Percentiles rank a stretch among this genome's conserved stretches.
phyloP scores from a whole-genome alignment of 2,329 filamentous ascomycete species.

The Fusarium denticulatum region DNA sequence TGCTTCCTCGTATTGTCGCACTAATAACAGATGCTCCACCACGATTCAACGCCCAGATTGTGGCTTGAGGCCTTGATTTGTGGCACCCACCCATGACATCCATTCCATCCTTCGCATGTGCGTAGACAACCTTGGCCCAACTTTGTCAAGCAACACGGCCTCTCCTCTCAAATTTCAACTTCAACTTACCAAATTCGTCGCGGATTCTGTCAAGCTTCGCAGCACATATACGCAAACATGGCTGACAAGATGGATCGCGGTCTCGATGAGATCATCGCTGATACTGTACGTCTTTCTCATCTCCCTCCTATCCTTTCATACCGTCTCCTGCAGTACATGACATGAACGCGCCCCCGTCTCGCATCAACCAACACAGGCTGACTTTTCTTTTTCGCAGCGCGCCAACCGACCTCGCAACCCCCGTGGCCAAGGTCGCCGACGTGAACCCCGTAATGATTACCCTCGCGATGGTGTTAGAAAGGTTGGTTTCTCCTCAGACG shows the following conservation, averaged over 20 bases:
- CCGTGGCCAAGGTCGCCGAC: slow-evolving; percentile 49
- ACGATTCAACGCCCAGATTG: slow-evolving; percentile 20
- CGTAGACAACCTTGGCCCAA: neutral
- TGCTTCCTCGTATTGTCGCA: slow-evolving; percentile 1
- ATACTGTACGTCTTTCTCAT: slow-evolving; percentile 51
- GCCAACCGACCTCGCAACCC: slow-evolving; percentile 50
- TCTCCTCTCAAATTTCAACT: neutral
- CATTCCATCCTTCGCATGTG: neutral
- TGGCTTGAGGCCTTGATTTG: slow-evolving; percentile 19
- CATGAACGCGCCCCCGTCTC: slow-evolving; percentile 21
- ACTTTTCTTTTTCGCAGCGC: slow-evolving; percentile 36
- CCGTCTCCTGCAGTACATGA: slow-evolving; percentile 2
- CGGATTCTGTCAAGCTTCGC: neutral
- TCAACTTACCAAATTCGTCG: neutral
- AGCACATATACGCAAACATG: slow-evolving; percentile 43
- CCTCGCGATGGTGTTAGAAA: slow-evolving; percentile 91
- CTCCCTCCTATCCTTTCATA: neutral
- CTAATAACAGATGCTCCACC: slow-evolving; percentile 3
- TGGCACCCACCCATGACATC: slow-evolving; percentile 18
- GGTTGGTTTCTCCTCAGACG: slow-evolving; percentile 59
- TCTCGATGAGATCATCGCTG: slow-evolving; percentile 66
- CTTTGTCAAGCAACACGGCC: neutral
- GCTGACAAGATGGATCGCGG: slow-evolving; percentile 62
- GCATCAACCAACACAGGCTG: slow-evolving; percentile 30
- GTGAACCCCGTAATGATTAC: slow-evolving; percentile 56